A percentile compares a stretch with the other conserved stretches of the same genome.
phyloP scores from a whole-genome alignment of 768 basidiomycete species.

The Melanogaster broomeanus region DNA sequence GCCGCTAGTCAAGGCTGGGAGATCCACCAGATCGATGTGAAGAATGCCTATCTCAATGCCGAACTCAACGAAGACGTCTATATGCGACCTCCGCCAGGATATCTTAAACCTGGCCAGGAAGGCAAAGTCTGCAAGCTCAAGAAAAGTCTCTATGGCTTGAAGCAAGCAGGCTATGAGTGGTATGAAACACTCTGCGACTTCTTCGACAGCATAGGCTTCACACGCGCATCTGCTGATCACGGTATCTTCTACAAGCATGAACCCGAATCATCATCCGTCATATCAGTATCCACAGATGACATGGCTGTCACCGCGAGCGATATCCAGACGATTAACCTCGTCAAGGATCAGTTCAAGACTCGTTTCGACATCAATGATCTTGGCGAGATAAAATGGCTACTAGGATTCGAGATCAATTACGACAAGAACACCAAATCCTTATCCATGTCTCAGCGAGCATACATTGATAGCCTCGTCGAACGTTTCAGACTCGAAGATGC shows the following conservation, averaged over 20 bases:
- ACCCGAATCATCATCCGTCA: background rate
- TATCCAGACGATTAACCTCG: background rate
- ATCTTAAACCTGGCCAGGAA: conserved; percentile 3
- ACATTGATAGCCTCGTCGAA: conserved; percentile 16
- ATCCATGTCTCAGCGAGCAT: conserved; percentile 29
- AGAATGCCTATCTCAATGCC: conserved; percentile 15
- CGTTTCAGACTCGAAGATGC: background rate
- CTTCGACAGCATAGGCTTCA: conserved; percentile 4
- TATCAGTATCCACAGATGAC: conserved; percentile 3
- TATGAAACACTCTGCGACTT: conserved; percentile 10
- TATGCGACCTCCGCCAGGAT: conserved; percentile 26
- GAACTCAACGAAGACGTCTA: conserved; percentile 16
- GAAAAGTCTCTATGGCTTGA: conserved; percentile 34
- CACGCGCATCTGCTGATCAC: background rate
- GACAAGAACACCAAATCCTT: conserved; percentile 19
- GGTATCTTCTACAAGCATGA: conserved; percentile 5
- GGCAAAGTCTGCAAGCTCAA: conserved; percentile 21
- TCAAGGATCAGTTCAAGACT: conserved; percentile 17
- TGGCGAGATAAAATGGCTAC: conserved; percentile 28
- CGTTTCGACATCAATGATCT: conserved; percentile 34
- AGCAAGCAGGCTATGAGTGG: conserved; percentile 25
- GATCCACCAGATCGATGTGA: conserved; percentile 14
- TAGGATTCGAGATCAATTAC: conserved; percentile 34
- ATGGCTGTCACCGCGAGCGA: background rate
- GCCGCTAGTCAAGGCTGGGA: conserved; percentile 8